phyloP scores from a whole-genome alignment of 1,284 basidiomycete genomes.

The Irpex sp. region DNA sequence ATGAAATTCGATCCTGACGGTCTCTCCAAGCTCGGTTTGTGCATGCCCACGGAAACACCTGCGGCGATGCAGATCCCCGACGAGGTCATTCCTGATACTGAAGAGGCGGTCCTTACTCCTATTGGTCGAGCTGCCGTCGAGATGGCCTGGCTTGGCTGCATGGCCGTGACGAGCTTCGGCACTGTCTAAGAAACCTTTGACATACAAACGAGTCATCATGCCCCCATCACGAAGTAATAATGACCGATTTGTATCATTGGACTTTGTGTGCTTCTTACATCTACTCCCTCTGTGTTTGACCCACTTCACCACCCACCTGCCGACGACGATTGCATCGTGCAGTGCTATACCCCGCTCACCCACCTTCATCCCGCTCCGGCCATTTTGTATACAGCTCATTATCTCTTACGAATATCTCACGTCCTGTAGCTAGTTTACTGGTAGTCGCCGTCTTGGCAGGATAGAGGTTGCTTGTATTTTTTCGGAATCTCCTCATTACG shows the following conservation, averaged over 20 bases:
- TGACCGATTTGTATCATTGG: background rate
- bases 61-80: slow-evolving; percentile 17
- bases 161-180: slow-evolving; percentile 69
- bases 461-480: slow-evolving; percentile 15
- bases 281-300: background rate
- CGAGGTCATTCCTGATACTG: slow-evolving; percentile 36
- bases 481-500: background rate
- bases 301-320: background rate
- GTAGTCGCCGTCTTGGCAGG: slow-evolving; percentile 1
- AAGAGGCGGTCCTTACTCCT: slow-evolving; percentile 52
- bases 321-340: slow-evolving; percentile 2
- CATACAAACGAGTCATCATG: background rate
- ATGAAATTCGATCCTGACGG: slow-evolving; percentile 72
- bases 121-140: slow-evolving; percentile 75
- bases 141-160: slow-evolving; percentile 78
- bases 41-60: slow-evolving; percentile 29
- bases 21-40: slow-evolving; percentile 63
- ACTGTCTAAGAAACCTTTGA: slow-evolving; percentile 1
- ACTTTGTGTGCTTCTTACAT: background rate
- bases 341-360: slow-evolving; percentile 9
- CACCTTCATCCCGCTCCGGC: background rate
- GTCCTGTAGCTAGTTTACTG: slow-evolving; percentile 11
- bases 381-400: slow-evolving; percentile 13
- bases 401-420: slow-evolving; percentile 6
- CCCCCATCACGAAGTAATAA: background rate